phyloP scores from a whole-genome alignment of 495 filamentous ascomycete species.

The Penicilliopsis zonata region DNA sequence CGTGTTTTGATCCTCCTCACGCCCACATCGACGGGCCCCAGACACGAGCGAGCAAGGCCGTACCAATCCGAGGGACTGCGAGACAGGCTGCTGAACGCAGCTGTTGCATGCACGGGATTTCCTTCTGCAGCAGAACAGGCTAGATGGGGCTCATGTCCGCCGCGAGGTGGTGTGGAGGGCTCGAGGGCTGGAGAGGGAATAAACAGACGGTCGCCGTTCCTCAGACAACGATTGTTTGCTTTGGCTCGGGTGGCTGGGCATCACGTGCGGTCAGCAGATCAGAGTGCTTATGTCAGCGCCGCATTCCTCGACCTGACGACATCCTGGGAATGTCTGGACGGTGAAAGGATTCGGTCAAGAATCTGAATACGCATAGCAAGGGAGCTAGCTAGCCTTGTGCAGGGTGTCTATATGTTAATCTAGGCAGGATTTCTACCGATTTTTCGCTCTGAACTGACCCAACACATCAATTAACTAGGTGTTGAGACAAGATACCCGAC shows the following conservation, averaged over 20 bases:
- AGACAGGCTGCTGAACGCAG: no score
- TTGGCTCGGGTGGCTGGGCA: constrained; percentile 8
- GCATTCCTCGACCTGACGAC: neutral
- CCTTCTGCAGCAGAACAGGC: constrained; percentile 5
- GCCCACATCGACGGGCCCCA: constrained; percentile 11
- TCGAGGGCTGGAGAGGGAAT: constrained; percentile 12
- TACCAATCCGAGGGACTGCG: no score
- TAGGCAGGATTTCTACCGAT: no score
- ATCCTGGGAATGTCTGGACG: no score
- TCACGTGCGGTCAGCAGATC: constrained; percentile 14
- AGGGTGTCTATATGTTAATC: no score
- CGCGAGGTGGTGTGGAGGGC: constrained; percentile 5
- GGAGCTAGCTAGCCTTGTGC: no score
- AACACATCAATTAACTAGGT: no score
- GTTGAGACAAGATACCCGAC: no score
- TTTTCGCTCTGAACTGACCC: no score
- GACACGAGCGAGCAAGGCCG: no score
- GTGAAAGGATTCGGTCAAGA: no score
- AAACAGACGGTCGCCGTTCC: constrained; percentile 27
- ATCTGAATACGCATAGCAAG: no score
- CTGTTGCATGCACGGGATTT: constrained; percentile 5
- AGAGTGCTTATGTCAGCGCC: neutral
- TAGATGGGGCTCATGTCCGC: constrained; percentile 11
- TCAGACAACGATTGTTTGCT: constrained; percentile 20
- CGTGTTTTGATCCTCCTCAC: constrained; percentile 19